These are phyloP conservation scores for Nicotiana benthamiana DNA, from an alignment of 257 asterid genomes.

Conservation along the genomic window DNA sequence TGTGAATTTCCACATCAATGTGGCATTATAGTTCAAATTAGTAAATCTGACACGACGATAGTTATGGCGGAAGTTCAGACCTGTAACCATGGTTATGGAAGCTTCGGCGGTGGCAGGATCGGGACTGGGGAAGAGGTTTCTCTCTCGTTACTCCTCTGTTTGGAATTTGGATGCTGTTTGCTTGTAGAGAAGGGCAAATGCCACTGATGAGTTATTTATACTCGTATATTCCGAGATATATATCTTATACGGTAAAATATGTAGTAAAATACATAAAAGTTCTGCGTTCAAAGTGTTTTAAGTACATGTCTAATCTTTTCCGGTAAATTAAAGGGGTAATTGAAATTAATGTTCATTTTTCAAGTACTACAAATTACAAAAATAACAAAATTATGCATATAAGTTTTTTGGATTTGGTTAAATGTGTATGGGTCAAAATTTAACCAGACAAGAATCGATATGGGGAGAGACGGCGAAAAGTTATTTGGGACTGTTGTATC, in stretches of 20 bases:
- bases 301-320: too few species aligned
- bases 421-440: too few species aligned
- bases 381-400: too few species aligned
- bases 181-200: slow-evolving; percentile 18
- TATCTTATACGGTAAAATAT: background rate
- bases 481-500: too few species aligned
- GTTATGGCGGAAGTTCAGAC: slow-evolving; percentile 1
- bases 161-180: slow-evolving; percentile 1
- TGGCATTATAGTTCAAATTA: background rate
- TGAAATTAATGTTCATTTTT: too few species aligned
- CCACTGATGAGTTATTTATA: slow-evolving; percentile 5
- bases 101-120: slow-evolving; percentile 15
- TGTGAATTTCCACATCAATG: background rate
- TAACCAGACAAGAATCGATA: too few species aligned
- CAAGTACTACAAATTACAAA: too few species aligned
- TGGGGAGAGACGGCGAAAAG: too few species aligned
- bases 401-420: too few species aligned
- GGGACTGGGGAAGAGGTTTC: slow-evolving; percentile 5
- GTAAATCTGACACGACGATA: background rate
- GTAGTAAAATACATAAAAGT: background rate
- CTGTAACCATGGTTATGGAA: slow-evolving; percentile 13
- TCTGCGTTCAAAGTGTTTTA: too few species aligned
- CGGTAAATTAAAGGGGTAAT: too few species aligned
- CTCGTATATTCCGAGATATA: background rate
- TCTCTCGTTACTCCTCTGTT: background rate